Conservation (phyloP, 169 alveolate species). For the Cytauxzoon felis region DNA sequence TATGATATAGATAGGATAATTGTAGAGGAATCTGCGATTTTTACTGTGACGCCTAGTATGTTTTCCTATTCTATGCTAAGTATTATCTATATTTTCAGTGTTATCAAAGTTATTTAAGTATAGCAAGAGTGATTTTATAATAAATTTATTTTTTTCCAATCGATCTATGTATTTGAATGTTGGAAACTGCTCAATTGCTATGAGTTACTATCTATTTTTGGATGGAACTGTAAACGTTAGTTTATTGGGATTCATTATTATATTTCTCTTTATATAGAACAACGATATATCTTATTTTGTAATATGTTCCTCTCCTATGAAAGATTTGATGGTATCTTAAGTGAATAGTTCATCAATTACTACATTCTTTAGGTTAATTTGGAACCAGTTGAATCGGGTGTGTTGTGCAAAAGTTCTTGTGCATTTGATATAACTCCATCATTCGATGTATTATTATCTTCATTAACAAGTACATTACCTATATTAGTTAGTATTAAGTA, state of each 20-base stretch:
- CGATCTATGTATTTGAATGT: constrained; percentile 4
- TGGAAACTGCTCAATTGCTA: constrained; percentile 20
- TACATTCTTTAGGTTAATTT: no score
- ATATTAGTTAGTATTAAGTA: background rate
- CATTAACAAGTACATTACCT: constrained; percentile 1
- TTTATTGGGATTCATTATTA: constrained; percentile 4
- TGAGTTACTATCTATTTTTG: constrained; percentile 12
- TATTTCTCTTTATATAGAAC: background rate
- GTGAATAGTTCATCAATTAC: no score
- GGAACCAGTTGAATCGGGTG: no score
- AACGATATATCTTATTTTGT: constrained; percentile 16
- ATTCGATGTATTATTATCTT: background rate
- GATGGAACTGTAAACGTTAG: background rate
- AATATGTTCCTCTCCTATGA: constrained; percentile 28
- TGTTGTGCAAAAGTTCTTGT: no score
- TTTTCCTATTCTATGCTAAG: no score
- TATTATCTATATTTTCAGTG: background rate
- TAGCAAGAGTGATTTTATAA: constrained; percentile 14
- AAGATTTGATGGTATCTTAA: no score
- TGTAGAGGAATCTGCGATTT: constrained; percentile 11
- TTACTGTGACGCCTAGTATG: constrained; percentile 13
- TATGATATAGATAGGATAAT: constrained; percentile 12
- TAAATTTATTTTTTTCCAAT: constrained; percentile 4
- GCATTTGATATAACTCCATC: no score
- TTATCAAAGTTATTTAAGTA: constrained; percentile 8